A percentile compares a stretch with the other conserved stretches of the same genome.
Conservation (phyloP, 345 rosid genomes). For the Gossypium herbaceum region DNA sequence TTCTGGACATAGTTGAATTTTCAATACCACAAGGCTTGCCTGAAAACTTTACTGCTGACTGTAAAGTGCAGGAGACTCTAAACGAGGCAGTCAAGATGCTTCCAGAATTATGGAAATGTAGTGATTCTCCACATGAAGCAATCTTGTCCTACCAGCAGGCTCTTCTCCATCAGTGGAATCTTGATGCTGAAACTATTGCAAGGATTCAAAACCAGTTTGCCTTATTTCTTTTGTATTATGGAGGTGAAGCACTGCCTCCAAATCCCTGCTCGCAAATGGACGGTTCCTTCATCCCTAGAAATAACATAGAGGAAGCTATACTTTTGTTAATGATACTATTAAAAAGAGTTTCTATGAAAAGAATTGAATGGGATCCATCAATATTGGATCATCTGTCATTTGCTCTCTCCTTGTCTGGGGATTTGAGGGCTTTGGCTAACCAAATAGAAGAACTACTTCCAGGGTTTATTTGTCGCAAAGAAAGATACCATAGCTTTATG, state of each 20-base stretch:
- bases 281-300: conserved; percentile 63
- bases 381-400: conserved; percentile 73
- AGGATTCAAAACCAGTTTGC: conserved; percentile 73
- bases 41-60: conserved; percentile 58
- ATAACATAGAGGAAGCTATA: conserved; percentile 73
- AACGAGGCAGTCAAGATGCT: conserved; percentile 73
- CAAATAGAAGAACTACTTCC: conserved; percentile 66
- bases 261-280: conserved; percentile 64
- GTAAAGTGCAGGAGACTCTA: conserved; percentile 71
- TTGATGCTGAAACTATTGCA: conserved; percentile 52
- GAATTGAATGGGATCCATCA: conserved; percentile 66
- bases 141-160: conserved; percentile 61
- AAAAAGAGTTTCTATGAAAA: conserved; percentile 47
- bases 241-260: conserved; percentile 73
- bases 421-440: conserved; percentile 48
- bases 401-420: conserved; percentile 63
- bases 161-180: conserved; percentile 67
- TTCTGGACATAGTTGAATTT: conserved; percentile 79
- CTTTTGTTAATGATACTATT: conserved; percentile 68
- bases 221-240: conserved; percentile 63
- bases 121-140: conserved; percentile 57
- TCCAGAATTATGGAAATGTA: conserved; percentile 76
- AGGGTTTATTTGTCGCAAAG: conserved; percentile 46
- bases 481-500: conserved; percentile 61
- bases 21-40: conserved; percentile 71